phyloP scores from a whole-genome alignment of 2,329 filamentous ascomycete genomes.

The Pseudogymnoascus sp. region DNA sequence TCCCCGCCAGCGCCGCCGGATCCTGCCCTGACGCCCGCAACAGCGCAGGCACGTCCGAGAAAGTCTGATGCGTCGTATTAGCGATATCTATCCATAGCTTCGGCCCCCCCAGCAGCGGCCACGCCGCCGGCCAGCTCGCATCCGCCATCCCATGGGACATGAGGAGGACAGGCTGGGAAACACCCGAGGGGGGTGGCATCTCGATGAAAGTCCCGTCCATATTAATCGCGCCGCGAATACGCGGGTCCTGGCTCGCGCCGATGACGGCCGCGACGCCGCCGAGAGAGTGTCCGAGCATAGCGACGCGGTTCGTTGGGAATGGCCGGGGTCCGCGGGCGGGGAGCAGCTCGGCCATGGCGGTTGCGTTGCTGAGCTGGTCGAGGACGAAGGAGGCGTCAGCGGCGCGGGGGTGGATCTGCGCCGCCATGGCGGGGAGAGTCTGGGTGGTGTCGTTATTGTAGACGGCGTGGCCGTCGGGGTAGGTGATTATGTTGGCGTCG shows the following conservation, averaged over 20 bases:
- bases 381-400: conserved; percentile 27
- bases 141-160: conserved; percentile 19
- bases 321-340: not conserved
- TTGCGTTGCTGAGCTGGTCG: conserved; percentile 13
- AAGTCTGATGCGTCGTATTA: not conserved
- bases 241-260: conserved; percentile 22
- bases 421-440: conserved; percentile 8
- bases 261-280: conserved; percentile 28
- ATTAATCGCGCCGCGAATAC: conserved; percentile 29
- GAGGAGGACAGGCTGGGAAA: conserved; percentile 27
- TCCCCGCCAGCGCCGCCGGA: not conserved
- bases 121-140: not conserved
- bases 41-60: not conserved
- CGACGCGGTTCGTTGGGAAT: conserved; percentile 14
- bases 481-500: conserved; percentile 33
- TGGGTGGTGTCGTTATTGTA: conserved; percentile 12
- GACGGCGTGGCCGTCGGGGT: conserved; percentile 28
- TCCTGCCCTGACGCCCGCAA: not conserved
- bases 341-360: conserved; percentile 14
- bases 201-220: conserved; percentile 29
- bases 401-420: conserved; percentile 18
- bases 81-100: not conserved
- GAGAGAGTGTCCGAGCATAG: conserved; percentile 25
- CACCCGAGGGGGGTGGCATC: conserved; percentile 29
- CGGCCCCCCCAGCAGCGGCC: not conserved